Base-by-base conservation (phyloP, 495 filamentous ascomycete genomes). In the Extremus antarcticus region DNA sequence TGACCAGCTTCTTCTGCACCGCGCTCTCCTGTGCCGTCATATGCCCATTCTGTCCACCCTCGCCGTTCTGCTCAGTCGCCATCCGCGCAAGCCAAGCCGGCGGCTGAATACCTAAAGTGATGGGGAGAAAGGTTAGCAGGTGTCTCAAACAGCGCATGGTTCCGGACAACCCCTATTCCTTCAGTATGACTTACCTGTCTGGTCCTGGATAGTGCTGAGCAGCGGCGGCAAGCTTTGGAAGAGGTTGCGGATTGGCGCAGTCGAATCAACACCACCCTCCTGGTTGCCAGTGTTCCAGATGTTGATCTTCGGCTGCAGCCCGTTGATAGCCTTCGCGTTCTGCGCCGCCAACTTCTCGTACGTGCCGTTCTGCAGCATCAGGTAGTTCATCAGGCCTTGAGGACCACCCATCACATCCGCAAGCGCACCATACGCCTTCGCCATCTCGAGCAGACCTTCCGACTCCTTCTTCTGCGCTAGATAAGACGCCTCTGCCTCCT, bases 221-320 rank as follows among this genome's bases (percentile, higher is more conserved):
- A 92, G 72, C 13, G 87, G 87, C 40, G 87, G 87, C 50, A 92
- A 71, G 53, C 79, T 80, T 67, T 90, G 87, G 73, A 88, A 87
- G 43, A 88, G 65, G 55, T 76, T 78, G 19, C 78, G 64, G 35
- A 82, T 74, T 3, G 78, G 68, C 2, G 71, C 78, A 20, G 70
- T 65, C 2, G 71, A 59, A 65, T 78, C 76, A 3, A 63, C 65
- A 24, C 63, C 65, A 32, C 61, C 55, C 38, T 68, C 59, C 63
- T 68, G 69, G 19, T 29, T 65, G 20, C 84, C 86, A 29, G 87
- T 90, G 67, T 90, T 90, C 87, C 87, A 92, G 10, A 88, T 77
- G 47, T 80, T 88, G 70, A 92, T 92, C 81, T 90, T 92, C 52
- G 87, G 87, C 62, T 87, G 78, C 60, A 92, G 70, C 47, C 87